Conservation (phyloP, 306 rosid species). For the Lablab purpureus region DNA sequence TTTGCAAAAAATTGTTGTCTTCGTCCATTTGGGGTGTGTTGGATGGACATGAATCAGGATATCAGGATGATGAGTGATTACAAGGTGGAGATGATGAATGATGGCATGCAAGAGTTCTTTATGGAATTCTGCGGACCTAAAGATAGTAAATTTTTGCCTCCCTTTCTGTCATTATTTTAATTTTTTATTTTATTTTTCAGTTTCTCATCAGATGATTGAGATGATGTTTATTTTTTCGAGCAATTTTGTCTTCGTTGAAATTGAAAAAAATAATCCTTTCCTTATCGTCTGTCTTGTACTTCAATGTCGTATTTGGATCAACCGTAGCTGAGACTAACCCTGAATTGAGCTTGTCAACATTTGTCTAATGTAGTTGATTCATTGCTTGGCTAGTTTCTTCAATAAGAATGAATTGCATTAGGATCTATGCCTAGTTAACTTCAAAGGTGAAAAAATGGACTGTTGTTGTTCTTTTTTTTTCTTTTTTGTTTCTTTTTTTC, state of each 20-base stretch:
- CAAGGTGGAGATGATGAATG: slow-evolving; percentile 81
- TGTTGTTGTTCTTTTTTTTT: too few relatives aligned
- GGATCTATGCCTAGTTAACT: slow-evolving; percentile 37
- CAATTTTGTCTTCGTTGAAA: slow-evolving; percentile 6
- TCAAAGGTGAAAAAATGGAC: slow-evolving; percentile 21
- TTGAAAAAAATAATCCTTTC: too few relatives aligned
- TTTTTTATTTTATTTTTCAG: background rate
- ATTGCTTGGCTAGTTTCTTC: slow-evolving; percentile 39
- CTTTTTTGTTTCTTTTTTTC: background rate
- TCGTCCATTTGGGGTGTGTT: slow-evolving; percentile 38
- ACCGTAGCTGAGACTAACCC: slow-evolving; percentile 35
- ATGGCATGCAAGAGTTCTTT: slow-evolving; percentile 79
- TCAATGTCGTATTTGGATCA: too few relatives aligned
- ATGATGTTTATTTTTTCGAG: background rate
- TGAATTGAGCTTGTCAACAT: slow-evolving; percentile 14
- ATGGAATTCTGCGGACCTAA: slow-evolving; percentile 85
- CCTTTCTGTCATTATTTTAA: slow-evolving; percentile 31
- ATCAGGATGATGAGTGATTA: slow-evolving; percentile 93
- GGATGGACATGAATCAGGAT: slow-evolving; percentile 42
- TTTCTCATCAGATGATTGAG: background rate
- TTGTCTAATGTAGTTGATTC: slow-evolving; percentile 44
- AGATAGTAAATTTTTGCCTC: slow-evolving; percentile 63
- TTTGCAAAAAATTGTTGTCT: slow-evolving; percentile 29
- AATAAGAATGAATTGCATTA: too few relatives aligned
- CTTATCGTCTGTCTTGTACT: too few relatives aligned